Evolutionary conservation across 768 basidiomycete species (phyloP), one percentile per base, ranked within the genome.

Genomic region (Collybiopsis luxurians): DNA sequence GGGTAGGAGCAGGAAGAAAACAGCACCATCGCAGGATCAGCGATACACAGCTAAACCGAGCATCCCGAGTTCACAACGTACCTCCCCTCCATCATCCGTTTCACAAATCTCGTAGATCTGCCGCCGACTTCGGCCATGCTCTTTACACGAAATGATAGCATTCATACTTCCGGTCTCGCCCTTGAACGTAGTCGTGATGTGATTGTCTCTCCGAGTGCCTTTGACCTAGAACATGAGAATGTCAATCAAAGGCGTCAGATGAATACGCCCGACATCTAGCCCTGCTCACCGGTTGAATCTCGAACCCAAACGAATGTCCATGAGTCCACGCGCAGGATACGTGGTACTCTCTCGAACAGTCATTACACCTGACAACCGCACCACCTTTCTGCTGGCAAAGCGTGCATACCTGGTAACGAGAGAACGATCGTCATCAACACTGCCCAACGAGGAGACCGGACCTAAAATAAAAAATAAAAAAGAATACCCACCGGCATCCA

Each of bases 271-370:
- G 7, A n/a, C n/a, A n/a, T n/a, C 72, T 36, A 53, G 36, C 3
- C 2, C 11, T 11, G 10, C 87, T 66, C 61, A 90, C 93, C 34
- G 87, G 81, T 64, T 89, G 88, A 39, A 98, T 83, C 73, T 98
- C 95, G 70, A 99, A 97, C 27, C 92, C 95, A 62, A 98, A 95
- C 61, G 79, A 87, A 73, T 89, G 84, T 0, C 89, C 89, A 39
- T 85, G 76, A 53, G 79, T 81, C 91, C 92, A 98, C 19, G 93
- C 97, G 69, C 97, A 99, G 0, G 92, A 87, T 7, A 87, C 78
- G 68, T 99, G 97, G 68, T 87, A 94, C 61, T 90, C 85, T 51
- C 79, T 82, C 15, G 73, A 70, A 67, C 97, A 98, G 64, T 94
- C 93, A 40, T 75, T 81, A 73, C 97, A 99, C 42, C 85, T 82